Conservation (phyloP, 495 filamentous ascomycete species). For the Friedmanniomyces simplex region DNA sequence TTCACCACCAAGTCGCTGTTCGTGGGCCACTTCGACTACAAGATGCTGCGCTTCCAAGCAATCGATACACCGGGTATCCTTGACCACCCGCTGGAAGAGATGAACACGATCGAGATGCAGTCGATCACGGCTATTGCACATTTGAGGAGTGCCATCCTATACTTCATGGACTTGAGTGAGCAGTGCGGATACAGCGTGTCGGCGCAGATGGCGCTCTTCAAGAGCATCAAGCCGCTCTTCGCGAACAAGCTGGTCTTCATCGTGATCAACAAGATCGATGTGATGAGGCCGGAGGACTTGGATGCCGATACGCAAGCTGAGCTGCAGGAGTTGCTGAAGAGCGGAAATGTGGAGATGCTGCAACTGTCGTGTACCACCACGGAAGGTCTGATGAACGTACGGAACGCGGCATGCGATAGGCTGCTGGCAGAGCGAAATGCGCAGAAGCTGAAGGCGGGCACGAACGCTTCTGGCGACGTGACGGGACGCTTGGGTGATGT, state of each 20-base stretch:
- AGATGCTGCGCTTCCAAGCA: slow-evolving; percentile 86
- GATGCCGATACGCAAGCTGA: slow-evolving; percentile 68
- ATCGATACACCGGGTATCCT: slow-evolving; percentile 90
- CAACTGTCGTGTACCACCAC: slow-evolving; percentile 89
- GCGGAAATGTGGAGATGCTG: slow-evolving; percentile 74
- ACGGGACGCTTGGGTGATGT: slow-evolving; percentile 78
- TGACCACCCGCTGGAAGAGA: slow-evolving; percentile 96
- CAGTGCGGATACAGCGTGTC: slow-evolving; percentile 92
- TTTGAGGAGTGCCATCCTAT: slow-evolving; percentile 83
- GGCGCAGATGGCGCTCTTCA: slow-evolving; percentile 86
- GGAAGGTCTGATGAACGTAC: slow-evolving; percentile 86
- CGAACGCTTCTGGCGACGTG: slow-evolving; percentile 57
- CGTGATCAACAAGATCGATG: slow-evolving; percentile 96
- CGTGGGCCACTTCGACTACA: slow-evolving; percentile 98
- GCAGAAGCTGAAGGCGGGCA: slow-evolving; percentile 87
- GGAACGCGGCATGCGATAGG: slow-evolving; percentile 88
- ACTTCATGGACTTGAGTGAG: slow-evolving; percentile 97
- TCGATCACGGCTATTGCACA: slow-evolving; percentile 96
- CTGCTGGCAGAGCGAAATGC: slow-evolving; percentile 85
- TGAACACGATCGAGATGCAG: slow-evolving; percentile 99
- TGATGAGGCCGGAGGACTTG: slow-evolving; percentile 76
- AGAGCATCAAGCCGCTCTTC: slow-evolving; percentile 91
- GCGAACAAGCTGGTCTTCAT: slow-evolving; percentile 95
- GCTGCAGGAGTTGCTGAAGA: slow-evolving; percentile 68
- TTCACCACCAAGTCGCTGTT: slow-evolving; percentile 98